Evolutionary conservation across 495 filamentous ascomycete genomes (phyloP).

Genomic region (Trichocladium antarcticum): DNA sequence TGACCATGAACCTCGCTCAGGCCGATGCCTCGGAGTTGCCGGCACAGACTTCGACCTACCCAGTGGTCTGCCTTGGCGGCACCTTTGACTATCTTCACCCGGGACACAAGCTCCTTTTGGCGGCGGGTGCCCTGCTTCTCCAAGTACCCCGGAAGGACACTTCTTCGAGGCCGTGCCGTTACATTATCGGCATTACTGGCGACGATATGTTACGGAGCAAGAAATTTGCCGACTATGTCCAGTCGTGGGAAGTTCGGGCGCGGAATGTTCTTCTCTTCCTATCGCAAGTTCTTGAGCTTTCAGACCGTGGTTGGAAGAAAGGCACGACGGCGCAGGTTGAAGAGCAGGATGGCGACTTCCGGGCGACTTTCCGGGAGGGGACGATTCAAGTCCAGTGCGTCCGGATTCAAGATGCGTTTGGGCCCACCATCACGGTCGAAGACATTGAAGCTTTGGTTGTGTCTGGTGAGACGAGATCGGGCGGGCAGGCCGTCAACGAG

Average conservation of each 20-base stretch:
- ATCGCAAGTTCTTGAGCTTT: constrained; percentile 51
- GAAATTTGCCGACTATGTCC: constrained; percentile 68
- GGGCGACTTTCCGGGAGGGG: constrained; percentile 33
- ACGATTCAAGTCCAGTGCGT: constrained; percentile 55
- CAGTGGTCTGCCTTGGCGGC: constrained; percentile 67
- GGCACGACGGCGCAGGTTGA: constrained; percentile 7
- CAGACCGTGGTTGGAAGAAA: constrained; percentile 30
- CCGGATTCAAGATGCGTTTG: constrained; percentile 78
- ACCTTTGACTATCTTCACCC: constrained; percentile 95
- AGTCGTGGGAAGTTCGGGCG: constrained; percentile 66
- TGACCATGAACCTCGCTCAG: constrained; percentile 28
- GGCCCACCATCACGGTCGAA: constrained; percentile 80
- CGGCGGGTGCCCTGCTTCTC: constrained; percentile 66
- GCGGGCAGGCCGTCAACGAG: constrained; percentile 73
- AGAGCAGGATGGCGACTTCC: constrained; percentile 29
- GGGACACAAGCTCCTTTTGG: constrained; percentile 90
- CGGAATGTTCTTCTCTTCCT: constrained; percentile 60
- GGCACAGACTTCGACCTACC: constrained; percentile 21
- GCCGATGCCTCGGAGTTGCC: constrained; percentile 1
- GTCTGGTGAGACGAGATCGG: constrained; percentile 77
- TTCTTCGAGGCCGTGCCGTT: constrained; percentile 30
- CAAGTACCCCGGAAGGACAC: constrained; percentile 36
- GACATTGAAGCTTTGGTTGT: constrained; percentile 71
- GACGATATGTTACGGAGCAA: constrained; percentile 79
- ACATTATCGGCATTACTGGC: constrained; percentile 79